Evolutionary conservation across 805 yeast genomes (phyloP).

Genomic region (Candida maltosa): DNA sequence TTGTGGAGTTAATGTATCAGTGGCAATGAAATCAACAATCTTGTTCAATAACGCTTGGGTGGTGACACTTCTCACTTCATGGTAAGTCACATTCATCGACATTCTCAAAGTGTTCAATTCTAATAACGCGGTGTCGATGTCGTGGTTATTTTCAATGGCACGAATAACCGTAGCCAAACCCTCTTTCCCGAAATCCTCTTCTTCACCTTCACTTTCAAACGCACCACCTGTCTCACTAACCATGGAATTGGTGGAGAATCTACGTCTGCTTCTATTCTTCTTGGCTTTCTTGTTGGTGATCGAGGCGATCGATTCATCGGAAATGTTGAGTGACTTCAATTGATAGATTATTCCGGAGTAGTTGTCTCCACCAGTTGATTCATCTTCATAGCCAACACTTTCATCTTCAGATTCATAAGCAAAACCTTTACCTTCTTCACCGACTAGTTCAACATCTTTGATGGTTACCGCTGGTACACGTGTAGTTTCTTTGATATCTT

Average conservation of each 20-base stretch:
- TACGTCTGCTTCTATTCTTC: slow-evolving; percentile 37
- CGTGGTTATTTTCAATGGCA: slow-evolving; percentile 90
- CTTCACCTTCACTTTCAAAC: slow-evolving; percentile 42
- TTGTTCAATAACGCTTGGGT: slow-evolving; percentile 66
- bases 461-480: slow-evolving; percentile 27
- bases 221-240: slow-evolving; percentile 43
- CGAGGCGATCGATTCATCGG: slow-evolving; percentile 60
- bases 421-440: slow-evolving; percentile 50
- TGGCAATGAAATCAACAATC: slow-evolving; percentile 68
- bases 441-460: slow-evolving; percentile 43
- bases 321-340: slow-evolving; percentile 45
- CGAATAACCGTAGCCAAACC: slow-evolving; percentile 93
- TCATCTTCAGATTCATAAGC: slow-evolving; percentile 44
- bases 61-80: slow-evolving; percentile 85
- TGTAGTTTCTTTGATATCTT: slow-evolving; percentile 13
- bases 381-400: slow-evolving; percentile 33
- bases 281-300: slow-evolving; percentile 40
- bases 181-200: slow-evolving; percentile 80
- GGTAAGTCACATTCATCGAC: slow-evolving; percentile 96
- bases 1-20: slow-evolving; percentile 72
- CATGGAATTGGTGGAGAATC: slow-evolving; percentile 34
- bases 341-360: slow-evolving; percentile 45
- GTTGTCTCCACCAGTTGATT: slow-evolving; percentile 32
- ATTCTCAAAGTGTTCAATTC: slow-evolving; percentile 93
- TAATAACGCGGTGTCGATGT: slow-evolving; percentile 84